phyloP scores from a whole-genome alignment of 2,329 filamentous ascomycete species.

The Talaromyces sp. region DNA sequence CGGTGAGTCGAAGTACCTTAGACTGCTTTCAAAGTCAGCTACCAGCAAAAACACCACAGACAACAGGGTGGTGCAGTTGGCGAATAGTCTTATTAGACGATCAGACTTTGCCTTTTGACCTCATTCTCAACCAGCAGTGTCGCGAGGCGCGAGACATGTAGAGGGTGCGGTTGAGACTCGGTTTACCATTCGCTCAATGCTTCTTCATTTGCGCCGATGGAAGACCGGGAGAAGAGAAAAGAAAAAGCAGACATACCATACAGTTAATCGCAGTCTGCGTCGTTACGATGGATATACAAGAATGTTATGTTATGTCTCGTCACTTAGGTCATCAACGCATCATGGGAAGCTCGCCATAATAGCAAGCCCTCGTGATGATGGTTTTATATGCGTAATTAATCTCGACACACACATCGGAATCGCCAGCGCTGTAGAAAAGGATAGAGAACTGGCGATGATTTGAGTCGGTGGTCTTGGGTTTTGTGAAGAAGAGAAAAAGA shows the following conservation, averaged over 20 bases:
- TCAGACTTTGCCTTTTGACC: slow-evolving; percentile 43
- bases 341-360: slow-evolving; percentile 28
- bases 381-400: slow-evolving; percentile 71
- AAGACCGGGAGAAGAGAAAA: slow-evolving; percentile 5
- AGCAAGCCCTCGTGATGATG: slow-evolving; percentile 62
- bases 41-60: not conserved
- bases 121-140: slow-evolving; percentile 39
- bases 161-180: slow-evolving; percentile 37
- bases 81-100: not conserved
- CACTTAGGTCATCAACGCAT: slow-evolving; percentile 45
- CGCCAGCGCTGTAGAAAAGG: slow-evolving; percentile 57
- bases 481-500: slow-evolving; percentile 38
- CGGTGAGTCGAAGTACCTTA: not conserved
- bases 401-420: slow-evolving; percentile 70
- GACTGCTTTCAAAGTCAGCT: not conserved
- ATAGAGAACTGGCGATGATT: slow-evolving; percentile 59
- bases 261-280: not conserved
- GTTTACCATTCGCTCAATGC: slow-evolving; percentile 39
- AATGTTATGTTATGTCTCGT: slow-evolving; percentile 29
- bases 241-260: slow-evolving; percentile 12
- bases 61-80: not conserved
- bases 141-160: slow-evolving; percentile 10
- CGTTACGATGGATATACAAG: not conserved
- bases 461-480: slow-evolving; percentile 66
- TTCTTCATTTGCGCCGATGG: slow-evolving; percentile 29